Percentiles rank a stretch among this genome's conserved stretches.
These are phyloP conservation scores for Haberlea rhodopensis DNA, from an alignment of 257 asterid species.

Conservation along the genomic window DNA sequence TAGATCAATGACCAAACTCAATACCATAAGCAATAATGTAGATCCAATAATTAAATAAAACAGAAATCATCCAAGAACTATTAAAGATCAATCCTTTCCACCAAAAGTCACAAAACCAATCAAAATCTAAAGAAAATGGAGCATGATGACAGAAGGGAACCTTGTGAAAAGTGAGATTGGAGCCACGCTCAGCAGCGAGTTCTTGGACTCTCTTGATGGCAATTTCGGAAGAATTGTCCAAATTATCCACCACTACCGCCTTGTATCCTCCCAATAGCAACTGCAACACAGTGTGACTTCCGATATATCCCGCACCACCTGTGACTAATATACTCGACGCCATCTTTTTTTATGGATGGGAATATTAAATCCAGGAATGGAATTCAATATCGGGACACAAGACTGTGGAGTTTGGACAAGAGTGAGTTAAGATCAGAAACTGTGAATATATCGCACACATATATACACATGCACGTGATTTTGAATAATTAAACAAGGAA, in stretches of 20 bases:
- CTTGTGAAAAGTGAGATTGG: constrained; percentile 53
- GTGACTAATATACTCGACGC: constrained; percentile 50
- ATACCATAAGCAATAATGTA: neutral
- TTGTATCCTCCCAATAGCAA: constrained; percentile 49
- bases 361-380: neutral
- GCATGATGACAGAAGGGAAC: constrained; percentile 24
- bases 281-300: constrained; percentile 47
- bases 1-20: neutral
- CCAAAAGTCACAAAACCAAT: constrained; percentile 10
- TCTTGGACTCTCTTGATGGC: constrained; percentile 48
- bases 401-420: constrained; percentile 3
- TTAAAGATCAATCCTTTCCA: constrained; percentile 12
- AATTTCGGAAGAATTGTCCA: constrained; percentile 56
- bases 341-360: constrained; percentile 22
- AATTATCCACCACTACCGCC: constrained; percentile 57
- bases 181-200: constrained; percentile 50
- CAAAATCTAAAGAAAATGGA: neutral
- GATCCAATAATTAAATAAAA: constrained; percentile 11
- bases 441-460: constrained; percentile 14
- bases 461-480: constrained; percentile 23
- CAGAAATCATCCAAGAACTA: neutral
- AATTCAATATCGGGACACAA: neutral
- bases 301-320: constrained; percentile 58
- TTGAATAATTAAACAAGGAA: neutral
- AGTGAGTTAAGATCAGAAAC: constrained; percentile 24